These are phyloP conservation scores for Ceratobasidium sp. DNA, from an alignment of 1,284 basidiomycete genomes.

Conservation along the genomic window DNA sequence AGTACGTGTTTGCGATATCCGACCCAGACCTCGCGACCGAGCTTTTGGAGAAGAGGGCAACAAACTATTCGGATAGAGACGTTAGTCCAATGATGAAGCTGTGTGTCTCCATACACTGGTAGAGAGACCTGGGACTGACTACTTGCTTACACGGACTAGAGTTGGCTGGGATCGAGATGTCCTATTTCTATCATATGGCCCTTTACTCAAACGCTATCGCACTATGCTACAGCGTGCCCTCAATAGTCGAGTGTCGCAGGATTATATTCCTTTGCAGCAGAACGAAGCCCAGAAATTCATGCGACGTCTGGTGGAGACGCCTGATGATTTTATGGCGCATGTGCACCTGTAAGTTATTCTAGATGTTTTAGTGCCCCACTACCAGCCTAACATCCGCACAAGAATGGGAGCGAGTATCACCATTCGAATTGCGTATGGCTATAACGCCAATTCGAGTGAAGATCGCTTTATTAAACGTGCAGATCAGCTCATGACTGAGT, in stretches of 20 bases:
- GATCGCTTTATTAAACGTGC: slow-evolving; percentile 9
- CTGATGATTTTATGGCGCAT: not conserved
- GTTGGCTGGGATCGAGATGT: slow-evolving; percentile 23
- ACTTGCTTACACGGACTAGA: not conserved
- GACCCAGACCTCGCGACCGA: slow-evolving; percentile 5
- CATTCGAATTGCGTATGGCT: slow-evolving; percentile 13
- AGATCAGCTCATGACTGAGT: slow-evolving; percentile 6
- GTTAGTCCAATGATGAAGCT: slow-evolving; percentile 13
- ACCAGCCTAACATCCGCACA: not conserved
- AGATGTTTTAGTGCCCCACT: not conserved
- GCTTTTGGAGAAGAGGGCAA: slow-evolving; percentile 21
- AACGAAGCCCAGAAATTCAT: slow-evolving; percentile 4
- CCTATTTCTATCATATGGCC: not conserved
- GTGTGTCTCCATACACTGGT: not conserved
- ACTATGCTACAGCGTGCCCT: slow-evolving; percentile 8
- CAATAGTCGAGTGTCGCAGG: not conserved
- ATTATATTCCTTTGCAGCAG: slow-evolving; percentile 11
- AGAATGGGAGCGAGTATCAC: slow-evolving; percentile 14
- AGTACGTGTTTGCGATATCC: not conserved
- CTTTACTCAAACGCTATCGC: too few species aligned
- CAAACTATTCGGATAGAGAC: slow-evolving; percentile 19
- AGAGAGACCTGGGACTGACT: too few species aligned
- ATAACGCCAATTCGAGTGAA: slow-evolving; percentile 8
- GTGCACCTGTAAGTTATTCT: not conserved
- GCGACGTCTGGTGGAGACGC: not conserved